phyloP scores from a whole-genome alignment of 2,329 filamentous ascomycete genomes.

The Scolecobasidium constrictum region DNA sequence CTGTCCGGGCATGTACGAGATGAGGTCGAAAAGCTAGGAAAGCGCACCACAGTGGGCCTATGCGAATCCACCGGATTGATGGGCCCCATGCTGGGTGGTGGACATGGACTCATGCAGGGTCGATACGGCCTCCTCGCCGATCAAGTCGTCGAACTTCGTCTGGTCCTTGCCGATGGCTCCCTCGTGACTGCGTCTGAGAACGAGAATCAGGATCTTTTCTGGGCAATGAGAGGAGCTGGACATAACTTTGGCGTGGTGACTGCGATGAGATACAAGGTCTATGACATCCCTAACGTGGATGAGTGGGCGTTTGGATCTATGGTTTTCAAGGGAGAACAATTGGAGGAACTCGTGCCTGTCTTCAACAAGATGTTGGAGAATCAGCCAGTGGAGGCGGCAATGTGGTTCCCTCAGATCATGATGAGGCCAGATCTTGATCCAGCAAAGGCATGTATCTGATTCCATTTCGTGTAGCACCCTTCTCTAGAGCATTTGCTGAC shows the following conservation, averaged over 20 bases:
- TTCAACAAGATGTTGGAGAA: slow-evolving; percentile 6
- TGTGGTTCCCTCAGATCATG: no score
- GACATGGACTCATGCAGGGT: slow-evolving; percentile 45
- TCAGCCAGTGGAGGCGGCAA: not conserved
- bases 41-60: no score
- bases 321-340: slow-evolving; percentile 2
- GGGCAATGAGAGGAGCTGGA: slow-evolving; percentile 46
- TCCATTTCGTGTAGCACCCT: not conserved
- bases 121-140: slow-evolving; percentile 43
- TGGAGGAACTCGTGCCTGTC: slow-evolving; percentile 1
- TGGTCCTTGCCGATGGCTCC: slow-evolving; percentile 42
- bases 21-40: no score
- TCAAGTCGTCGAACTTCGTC: slow-evolving; percentile 40
- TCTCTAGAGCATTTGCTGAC: not conserved
- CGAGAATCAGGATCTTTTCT: slow-evolving; percentile 40
- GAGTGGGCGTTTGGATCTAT: slow-evolving; percentile 4
- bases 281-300: slow-evolving; percentile 12
- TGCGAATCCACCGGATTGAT: slow-evolving; percentile 42
- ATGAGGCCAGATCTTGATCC: no score
- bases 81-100: slow-evolving; percentile 45
- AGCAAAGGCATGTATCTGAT: not conserved
- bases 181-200: slow-evolving; percentile 25
- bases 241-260: slow-evolving; percentile 50
- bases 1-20: no score
- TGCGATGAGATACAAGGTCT: slow-evolving; percentile 12